These are phyloP conservation scores for Coprinopsis marcescibilis DNA, from an alignment of 768 basidiomycete species.

Conservation along the genomic window DNA sequence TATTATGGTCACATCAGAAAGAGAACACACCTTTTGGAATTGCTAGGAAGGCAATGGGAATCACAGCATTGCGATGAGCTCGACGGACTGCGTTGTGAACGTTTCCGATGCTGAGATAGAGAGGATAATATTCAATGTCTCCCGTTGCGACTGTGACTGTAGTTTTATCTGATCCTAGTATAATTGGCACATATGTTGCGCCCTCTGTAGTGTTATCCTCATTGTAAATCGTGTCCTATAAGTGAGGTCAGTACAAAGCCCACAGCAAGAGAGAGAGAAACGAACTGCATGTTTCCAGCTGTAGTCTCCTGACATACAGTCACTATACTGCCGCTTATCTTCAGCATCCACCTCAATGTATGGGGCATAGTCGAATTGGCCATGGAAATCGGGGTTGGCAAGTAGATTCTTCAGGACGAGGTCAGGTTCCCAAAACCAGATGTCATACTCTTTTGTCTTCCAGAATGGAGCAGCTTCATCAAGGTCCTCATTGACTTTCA, in stretches of 20 bases:
- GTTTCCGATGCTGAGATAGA: constrained; percentile 29
- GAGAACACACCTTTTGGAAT: constrained; percentile 19
- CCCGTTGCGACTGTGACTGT: constrained; percentile 31
- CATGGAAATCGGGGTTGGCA: constrained; percentile 29
- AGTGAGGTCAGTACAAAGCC: background rate
- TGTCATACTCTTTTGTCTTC: constrained; percentile 22
- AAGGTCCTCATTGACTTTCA: constrained; percentile 18
- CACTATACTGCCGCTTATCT: constrained; percentile 20
- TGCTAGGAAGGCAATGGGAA: constrained; percentile 23
- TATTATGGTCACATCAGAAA: background rate
- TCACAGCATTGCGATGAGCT: constrained; percentile 26
- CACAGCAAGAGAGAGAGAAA: constrained; percentile 5
- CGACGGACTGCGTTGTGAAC: constrained; percentile 26
- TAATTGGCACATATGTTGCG: constrained; percentile 25
- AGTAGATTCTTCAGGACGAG: constrained; percentile 23
- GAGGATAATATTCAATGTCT: constrained; percentile 31
- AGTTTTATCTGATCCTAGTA: constrained; percentile 34
- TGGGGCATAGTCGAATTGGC: constrained; percentile 24
- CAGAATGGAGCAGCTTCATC: constrained; percentile 20
- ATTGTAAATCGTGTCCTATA: constrained; percentile 21
- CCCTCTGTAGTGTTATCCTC: constrained; percentile 20
- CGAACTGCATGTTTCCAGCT: constrained; percentile 33
- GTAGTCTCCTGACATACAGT: constrained; percentile 38
- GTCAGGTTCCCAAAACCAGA: constrained; percentile 27
- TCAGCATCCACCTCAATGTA: constrained; percentile 11